Conservation (phyloP, 2,329 filamentous ascomycete species). For the Metarhizium robertsii region DNA sequence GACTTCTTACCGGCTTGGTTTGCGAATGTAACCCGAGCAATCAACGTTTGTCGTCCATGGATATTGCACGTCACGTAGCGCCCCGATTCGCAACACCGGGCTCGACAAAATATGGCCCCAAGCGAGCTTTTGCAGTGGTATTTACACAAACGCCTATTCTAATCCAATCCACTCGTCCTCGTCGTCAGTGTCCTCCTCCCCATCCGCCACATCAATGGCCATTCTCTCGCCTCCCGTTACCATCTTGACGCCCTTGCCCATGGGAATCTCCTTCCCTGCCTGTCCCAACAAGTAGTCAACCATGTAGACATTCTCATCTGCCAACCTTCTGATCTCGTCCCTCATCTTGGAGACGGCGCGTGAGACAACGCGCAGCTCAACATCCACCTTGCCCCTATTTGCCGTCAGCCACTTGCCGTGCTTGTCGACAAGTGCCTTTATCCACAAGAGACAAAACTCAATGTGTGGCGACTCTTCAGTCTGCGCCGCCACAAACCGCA, state of each 20-base stretch:
- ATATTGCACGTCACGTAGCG: too few relatives aligned
- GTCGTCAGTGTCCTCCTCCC: slow-evolving; percentile 22
- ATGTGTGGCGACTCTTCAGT: slow-evolving; percentile 87
- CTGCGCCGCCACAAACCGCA: slow-evolving; percentile 81
- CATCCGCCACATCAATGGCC: slow-evolving; percentile 17
- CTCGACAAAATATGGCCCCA: not conserved
- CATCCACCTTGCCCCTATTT: slow-evolving; percentile 67
- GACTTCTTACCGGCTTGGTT: not conserved
- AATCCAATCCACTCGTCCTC: slow-evolving; percentile 38
- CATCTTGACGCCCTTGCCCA: slow-evolving; percentile 11
- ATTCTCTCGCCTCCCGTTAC: slow-evolving; percentile 10
- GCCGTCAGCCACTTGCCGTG: slow-evolving; percentile 83
- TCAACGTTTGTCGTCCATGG: too few relatives aligned
- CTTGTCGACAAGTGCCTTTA: slow-evolving; percentile 69
- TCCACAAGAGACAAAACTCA: slow-evolving; percentile 91
- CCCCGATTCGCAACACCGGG: too few relatives aligned
- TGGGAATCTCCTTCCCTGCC: slow-evolving; percentile 23
- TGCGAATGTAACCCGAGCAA: too few relatives aligned
- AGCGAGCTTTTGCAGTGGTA: not conserved
- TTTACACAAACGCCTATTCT: slow-evolving; percentile 24
- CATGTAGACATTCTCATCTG: slow-evolving; percentile 82
- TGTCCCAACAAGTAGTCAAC: slow-evolving; percentile 69
- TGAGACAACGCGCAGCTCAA: slow-evolving; percentile 76
- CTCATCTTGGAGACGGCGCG: slow-evolving; percentile 73
- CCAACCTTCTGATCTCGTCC: slow-evolving; percentile 71